Evolutionary conservation across 495 filamentous ascomycete genomes (phyloP), one percentile per base, ranked within the genome.

Genomic region (Trichoderma virens): DNA sequence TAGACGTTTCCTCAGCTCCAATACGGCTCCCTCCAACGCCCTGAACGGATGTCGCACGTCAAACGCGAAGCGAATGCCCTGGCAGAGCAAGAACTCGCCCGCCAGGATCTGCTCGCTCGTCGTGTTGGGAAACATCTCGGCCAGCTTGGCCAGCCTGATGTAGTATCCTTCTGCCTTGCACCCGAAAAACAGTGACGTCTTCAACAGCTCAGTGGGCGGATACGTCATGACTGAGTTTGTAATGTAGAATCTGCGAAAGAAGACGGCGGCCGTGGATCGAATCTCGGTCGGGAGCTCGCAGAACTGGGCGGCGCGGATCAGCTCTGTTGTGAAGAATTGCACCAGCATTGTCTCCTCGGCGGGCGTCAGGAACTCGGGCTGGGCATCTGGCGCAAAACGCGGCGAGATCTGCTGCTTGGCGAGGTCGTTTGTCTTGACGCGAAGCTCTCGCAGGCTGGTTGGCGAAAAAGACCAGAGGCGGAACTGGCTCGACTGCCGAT

Each of bases 221-320:
- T 97, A 96, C 41, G 93, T 97, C 88, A 98, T 93, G 64, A 90
- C 85, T 39, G 90, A 94, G 75, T 96, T 96, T 65, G 88, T 90
- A 28, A 97, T 83, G 76, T 97, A 98, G 81, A 98, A 97, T 63
- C 94, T 89, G 62, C 89, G 87, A 54, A 98, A 85, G 75, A 92
- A 97, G 75, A 93, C 90, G 51, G 94, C 88, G 34, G 92, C 92
- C 32, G 95, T 98, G 8, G 92, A 90, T 84, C 90, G 71, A 41
- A 97, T 91, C 64, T 90, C 87, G 54, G 88, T 90, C 23, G 92
- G 86, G 51, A 93, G 81, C 32, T 90, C 85, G 68, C 90, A 88
- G 67, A 87, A 86, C 43, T 92, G 85, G 34, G 88, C 90, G 3
- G 93, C 80, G 66, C 90, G 83, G 64, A 93, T 74, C 16, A 88